Conservation (phyloP, 2,329 filamentous ascomycete species). For the Gaeumannomyces tritici region DNA sequence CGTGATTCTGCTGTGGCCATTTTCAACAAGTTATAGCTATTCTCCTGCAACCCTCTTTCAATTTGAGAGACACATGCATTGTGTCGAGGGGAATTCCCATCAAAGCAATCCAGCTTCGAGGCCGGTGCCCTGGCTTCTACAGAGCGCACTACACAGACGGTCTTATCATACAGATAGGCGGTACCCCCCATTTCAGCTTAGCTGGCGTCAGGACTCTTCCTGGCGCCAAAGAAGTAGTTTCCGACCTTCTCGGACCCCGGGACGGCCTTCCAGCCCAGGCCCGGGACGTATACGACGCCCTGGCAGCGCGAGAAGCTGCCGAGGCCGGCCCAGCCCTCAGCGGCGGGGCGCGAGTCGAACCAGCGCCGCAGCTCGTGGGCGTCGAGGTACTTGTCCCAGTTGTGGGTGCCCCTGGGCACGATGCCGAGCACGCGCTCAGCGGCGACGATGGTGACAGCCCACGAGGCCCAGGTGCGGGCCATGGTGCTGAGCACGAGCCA, state of each 20-base stretch:
- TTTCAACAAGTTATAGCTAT: too few relatives aligned
- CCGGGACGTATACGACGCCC: slow-evolving; percentile 86
- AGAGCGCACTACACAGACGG: background rate
- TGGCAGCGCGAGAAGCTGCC: slow-evolving; percentile 51
- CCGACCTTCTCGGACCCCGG: slow-evolving; percentile 73
- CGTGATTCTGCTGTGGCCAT: too few relatives aligned
- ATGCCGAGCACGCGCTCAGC: slow-evolving; percentile 83
- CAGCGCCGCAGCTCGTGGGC: slow-evolving; percentile 60
- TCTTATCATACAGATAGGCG: background rate
- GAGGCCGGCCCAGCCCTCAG: slow-evolving; percentile 21
- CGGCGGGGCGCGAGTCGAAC: slow-evolving; percentile 25
- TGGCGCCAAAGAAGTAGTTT: slow-evolving; percentile 92
- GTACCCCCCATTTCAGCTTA: too few relatives aligned
- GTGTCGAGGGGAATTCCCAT: too few relatives aligned
- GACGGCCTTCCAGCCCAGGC: slow-evolving; percentile 81
- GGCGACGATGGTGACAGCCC: slow-evolving; percentile 84
- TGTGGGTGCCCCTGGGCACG: slow-evolving; percentile 87
- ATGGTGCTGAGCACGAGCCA: slow-evolving; percentile 94
- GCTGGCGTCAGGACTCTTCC: slow-evolving; percentile 23
- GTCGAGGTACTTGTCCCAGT: slow-evolving; percentile 95
- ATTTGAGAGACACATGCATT: too few relatives aligned
- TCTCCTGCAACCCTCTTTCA: too few relatives aligned
- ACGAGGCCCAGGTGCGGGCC: slow-evolving; percentile 78
- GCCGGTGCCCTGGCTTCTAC: background rate
- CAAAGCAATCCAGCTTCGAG: background rate